Percentiles rank a stretch among this genome's conserved stretches.
These are phyloP conservation scores for Rhodamnia rubescens DNA, from an alignment of 345 rosid genomes.

Conservation along the genomic window DNA sequence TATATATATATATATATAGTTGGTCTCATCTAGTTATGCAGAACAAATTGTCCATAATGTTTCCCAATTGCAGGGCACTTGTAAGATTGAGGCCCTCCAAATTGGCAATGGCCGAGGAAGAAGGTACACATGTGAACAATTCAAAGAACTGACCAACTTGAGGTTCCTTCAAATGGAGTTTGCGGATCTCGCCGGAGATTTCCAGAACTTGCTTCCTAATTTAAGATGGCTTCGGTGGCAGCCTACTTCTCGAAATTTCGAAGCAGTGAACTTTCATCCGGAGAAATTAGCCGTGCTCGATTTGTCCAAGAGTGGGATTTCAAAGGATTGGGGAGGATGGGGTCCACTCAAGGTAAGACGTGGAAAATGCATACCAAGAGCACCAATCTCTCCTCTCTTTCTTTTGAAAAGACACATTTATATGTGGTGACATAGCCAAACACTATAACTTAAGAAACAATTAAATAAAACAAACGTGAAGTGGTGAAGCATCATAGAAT, in stretches of 20 bases:
- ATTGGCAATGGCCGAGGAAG: neutral
- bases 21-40: neutral
- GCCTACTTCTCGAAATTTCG: neutral
- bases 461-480: neutral
- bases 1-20: too few relatives aligned
- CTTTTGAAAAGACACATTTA: neutral
- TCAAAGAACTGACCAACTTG: neutral
- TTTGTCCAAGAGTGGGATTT: neutral
- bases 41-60: neutral
- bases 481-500: neutral
- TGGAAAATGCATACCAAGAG: neutral
- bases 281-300: neutral
- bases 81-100: neutral
- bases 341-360: neutral
- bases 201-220: neutral
- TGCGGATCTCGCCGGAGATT: neutral
- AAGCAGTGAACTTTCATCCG: neutral
- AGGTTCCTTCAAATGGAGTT: neutral
- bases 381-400: neutral
- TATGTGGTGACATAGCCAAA: neutral
- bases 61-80: neutral
- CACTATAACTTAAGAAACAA: neutral
- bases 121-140: neutral
- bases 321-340: neutral
- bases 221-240: neutral